Base-by-base conservation (phyloP, 805 yeast species). In the Maudiozyma bulderi region DNA sequence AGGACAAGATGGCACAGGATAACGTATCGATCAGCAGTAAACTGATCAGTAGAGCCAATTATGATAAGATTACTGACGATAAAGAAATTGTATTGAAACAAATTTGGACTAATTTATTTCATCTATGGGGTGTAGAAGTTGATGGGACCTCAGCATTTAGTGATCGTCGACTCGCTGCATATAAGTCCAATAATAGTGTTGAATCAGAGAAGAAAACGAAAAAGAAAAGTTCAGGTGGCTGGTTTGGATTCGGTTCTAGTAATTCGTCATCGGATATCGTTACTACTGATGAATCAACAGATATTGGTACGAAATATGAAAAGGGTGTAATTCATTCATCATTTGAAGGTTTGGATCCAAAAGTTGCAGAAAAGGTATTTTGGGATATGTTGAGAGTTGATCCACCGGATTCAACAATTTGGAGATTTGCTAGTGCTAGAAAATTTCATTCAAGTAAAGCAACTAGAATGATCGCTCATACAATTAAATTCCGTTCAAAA, bases 401-500 rank as follows among this genome's bases (percentile, higher is more conserved):
- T 64, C 74, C 82, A 44, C 85, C 95, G 3, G 99, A 93, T 66
- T 83, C 85, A 57, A 66, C 82, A 55, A 46, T 87, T 32, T 72
- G 90, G 59, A 76, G 95, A 58, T 90, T 84, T 59, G 67, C 86
- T 29, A 75, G 95, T 57, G 96, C 96, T 38, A 81, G 96, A 68
- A 88, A 88, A 68, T 88, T 88, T 82, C 80, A 84, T 54, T 73
- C 81, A 26, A 82, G 80, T 56, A 78, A 81, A 59, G 74, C 88
- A 0, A 62, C 86, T 49, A 70, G 72, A 20, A 88, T 89, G 95
- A 60, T 87, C 46, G 73, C 82, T n/a, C 72, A 76, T 52, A 82
- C 95, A 6, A 64, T 87, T 55, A 73, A 76, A 52, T 90, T 96
- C 95, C 80, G 97, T 61, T 72, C 74, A 40, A 84, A 78, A 52